Evolutionary conservation across 2,329 filamentous ascomycete genomes (phyloP).

Genomic region (Penicillium sp.): DNA sequence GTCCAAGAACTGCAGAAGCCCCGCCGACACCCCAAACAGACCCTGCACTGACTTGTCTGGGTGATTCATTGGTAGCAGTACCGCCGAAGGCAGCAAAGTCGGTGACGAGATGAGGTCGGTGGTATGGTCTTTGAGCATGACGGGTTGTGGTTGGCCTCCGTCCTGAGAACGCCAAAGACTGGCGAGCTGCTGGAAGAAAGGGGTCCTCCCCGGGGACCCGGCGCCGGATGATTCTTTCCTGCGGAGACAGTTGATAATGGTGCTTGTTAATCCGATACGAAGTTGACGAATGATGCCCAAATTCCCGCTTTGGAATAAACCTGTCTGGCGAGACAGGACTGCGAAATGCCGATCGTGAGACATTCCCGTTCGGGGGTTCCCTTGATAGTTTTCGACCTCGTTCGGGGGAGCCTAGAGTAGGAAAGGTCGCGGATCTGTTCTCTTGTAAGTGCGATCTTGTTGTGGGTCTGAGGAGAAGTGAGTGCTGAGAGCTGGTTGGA

Average conservation of each 20-base stretch:
- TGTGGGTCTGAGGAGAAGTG: conserved; percentile 6
- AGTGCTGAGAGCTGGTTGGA: conserved; percentile 11
- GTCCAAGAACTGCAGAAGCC: conserved; percentile 57
- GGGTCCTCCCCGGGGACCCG: conserved; percentile 53
- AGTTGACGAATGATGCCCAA: conserved; percentile 45
- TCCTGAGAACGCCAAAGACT: conserved; percentile 16
- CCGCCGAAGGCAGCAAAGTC: conserved; percentile 24
- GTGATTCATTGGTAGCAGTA: conserved; percentile 19
- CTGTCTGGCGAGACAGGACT: conserved; percentile 54
- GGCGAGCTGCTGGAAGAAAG: conserved; percentile 50
- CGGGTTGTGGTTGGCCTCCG: conserved; percentile 17
- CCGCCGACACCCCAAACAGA: conserved; percentile 78
- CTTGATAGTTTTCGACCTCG: conserved; percentile 22
- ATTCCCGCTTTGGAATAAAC: conserved; percentile 57
- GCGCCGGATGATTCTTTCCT: conserved; percentile 51
- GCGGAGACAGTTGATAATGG: conserved; percentile 46
- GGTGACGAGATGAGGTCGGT: conserved; percentile 39
- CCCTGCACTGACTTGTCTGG: conserved; percentile 63
- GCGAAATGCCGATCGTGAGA: conserved; percentile 15
- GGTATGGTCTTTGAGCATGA: conserved; percentile 26
- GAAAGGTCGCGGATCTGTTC: conserved; percentile 5
- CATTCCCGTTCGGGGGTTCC: conserved; percentile 13
- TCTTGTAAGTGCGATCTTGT: conserved; percentile 14
- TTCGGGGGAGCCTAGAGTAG: conserved; percentile 1
- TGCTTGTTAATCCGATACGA: conserved; percentile 57